These are phyloP conservation scores for Lactifluus volemus DNA, from an alignment of 768 basidiomycete genomes.

Conservation along the genomic window DNA sequence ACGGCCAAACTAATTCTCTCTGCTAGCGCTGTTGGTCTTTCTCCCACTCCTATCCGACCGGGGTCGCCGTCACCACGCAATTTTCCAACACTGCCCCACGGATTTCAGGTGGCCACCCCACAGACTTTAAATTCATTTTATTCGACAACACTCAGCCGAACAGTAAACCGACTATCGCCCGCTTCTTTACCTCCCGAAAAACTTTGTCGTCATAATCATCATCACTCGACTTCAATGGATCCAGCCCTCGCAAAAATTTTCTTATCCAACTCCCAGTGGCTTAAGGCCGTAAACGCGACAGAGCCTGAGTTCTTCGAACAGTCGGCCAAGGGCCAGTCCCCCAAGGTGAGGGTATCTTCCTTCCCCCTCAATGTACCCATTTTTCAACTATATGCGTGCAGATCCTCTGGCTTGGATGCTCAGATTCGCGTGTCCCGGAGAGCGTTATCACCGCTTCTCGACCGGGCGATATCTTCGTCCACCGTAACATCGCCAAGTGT, in stretches of 20 bases:
- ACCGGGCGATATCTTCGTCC: constrained; percentile 78
- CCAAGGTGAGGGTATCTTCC: constrained; percentile 40
- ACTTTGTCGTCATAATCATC: not conserved
- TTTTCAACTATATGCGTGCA: constrained; percentile 21
- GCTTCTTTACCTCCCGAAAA: not conserved
- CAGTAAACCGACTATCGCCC: not conserved
- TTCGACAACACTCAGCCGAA: not conserved
- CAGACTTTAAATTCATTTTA: not conserved
- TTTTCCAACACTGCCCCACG: not conserved
- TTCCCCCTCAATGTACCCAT: not conserved
- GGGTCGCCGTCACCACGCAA: not conserved
- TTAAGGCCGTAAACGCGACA: constrained; percentile 41
- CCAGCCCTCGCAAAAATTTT: constrained; percentile 30
- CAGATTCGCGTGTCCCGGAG: constrained; percentile 83
- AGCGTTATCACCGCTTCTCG: constrained; percentile 55
- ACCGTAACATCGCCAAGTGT: constrained; percentile 85
- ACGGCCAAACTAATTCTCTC: not conserved
- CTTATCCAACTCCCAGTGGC: constrained; percentile 60
- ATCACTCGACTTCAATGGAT: constrained; percentile 11
- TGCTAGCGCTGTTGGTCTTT: not conserved
- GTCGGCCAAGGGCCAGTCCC: constrained; percentile 54
- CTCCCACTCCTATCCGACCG: not conserved
- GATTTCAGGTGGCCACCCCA: not conserved
- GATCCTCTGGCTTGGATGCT: constrained; percentile 75
- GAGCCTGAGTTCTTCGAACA: constrained; percentile 59